These are phyloP conservation scores for Cylindrotheca closterium DNA, from an alignment of 108 stramenopile species.

Conservation along the genomic window DNA sequence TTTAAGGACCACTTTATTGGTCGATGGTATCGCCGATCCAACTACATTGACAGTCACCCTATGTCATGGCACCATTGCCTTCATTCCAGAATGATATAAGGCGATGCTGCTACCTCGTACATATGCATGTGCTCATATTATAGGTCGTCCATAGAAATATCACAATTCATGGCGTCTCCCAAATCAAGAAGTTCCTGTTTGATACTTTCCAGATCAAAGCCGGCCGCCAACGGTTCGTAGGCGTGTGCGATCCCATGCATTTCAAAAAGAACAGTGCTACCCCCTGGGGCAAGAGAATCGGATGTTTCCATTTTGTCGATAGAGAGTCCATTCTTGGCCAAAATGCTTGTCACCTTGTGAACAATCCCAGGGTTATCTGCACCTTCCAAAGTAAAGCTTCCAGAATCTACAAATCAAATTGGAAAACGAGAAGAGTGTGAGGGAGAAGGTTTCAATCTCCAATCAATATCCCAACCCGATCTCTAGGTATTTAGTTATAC, in stretches of 20 bases:
- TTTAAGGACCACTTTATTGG: no score
- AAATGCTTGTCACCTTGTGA: constrained; percentile 61
- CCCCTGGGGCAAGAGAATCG: constrained; percentile 51
- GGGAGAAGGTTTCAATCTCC: neutral
- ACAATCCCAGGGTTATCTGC: constrained; percentile 81
- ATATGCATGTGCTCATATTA: no score
- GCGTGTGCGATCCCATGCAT: constrained; percentile 61
- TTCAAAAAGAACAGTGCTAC: constrained; percentile 37
- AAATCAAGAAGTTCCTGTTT: constrained; percentile 46
- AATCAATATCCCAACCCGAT: neutral
- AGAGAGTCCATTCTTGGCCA: constrained; percentile 55
- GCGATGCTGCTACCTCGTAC: no score
- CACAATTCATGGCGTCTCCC: constrained; percentile 75
- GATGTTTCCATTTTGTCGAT: constrained; percentile 72
- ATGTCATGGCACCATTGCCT: no score
- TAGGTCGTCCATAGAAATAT: constrained; percentile 42
- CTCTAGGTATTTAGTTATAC: constrained; percentile 32
- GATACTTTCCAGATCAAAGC: constrained; percentile 58
- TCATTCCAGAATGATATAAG: no score
- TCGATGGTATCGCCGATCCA: no score
- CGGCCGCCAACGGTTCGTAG: constrained; percentile 48
- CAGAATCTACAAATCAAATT: constrained; percentile 15
- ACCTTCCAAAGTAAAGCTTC: constrained; percentile 32
- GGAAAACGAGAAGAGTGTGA: neutral
- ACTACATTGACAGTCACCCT: no score